Base-by-base conservation (phyloP, 805 yeast species). In the Maudiozyma saulgeensis region DNA sequence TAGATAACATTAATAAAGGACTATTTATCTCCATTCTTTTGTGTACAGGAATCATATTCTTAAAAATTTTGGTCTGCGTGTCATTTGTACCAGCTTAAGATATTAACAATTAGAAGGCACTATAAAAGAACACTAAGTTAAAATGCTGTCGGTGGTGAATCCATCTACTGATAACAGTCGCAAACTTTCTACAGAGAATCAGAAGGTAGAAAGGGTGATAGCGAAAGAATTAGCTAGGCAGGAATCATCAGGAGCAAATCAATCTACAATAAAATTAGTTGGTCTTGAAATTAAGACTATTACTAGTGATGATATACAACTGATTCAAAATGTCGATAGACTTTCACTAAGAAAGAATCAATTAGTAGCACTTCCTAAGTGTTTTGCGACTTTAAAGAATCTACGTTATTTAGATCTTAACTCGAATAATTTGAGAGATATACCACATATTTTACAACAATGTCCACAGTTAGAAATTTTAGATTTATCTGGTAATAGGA, bases 371-470 rank as follows among this genome's bases (percentile, higher is more conserved):
- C 61, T 84, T 15, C 86, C 88, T 0, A 57, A 63, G 1, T 71
- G 68, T 44, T 73, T 83, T 58, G 52, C 64, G 6, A 61, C 67
- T 8, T 57, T 84, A 50, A 56, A 71, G 13, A 66, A 70, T 42
- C 65, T 85, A 47, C 70, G 78, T 48, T 82, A 80, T 53, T 66
- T 87, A 49, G 91, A 86, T 62, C 64, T 87, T 43, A 84, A 85
- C 60, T 70, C 73, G 51, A 87, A 87, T 61, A 61, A 67, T 43
- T 71, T 87, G 46, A 55, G 69, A 2, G 70, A 67, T 43, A 73
- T 86, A 43, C 89, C 95, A 0, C 62, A 66, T 1, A 59, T 72
- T 6, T 56, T 78, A 51, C 51, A 62, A 25, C 62, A 62, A 37
- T 61, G 70, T 55, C 57, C 62, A 12, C 69, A 71, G 7, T 66